Evolutionary conservation across 768 basidiomycete species (phyloP), one percentile per base, ranked within the genome.

Genomic region (Mycena capillaripes): DNA sequence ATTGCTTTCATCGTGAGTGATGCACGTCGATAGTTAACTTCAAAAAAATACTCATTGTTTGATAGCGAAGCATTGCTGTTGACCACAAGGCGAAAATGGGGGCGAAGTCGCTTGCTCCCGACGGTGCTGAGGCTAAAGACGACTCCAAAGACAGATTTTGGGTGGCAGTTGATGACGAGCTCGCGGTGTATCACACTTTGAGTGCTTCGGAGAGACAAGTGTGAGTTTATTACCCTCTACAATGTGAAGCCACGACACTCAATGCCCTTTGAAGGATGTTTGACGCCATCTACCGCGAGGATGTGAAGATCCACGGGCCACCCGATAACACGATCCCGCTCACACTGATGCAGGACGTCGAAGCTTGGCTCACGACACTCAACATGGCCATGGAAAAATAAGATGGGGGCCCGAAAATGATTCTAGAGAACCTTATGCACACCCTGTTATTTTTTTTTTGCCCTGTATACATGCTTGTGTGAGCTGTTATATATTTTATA

Each of bases 301-400:
- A 66, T 29, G 2, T 57, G n/a, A 12, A 11, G 8, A 3, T 2
- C 1, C 16, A 66, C 21, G 64, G 64, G 2, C 4, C 2, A 0
- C 25, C 52, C n/a, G 53, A 66, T 29, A 25, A 16, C 14, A 17
- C 5, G 4, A 30, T 66, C 17, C 40, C 64, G 0, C 5, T 66
- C 64, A 66, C 64, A 2, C 0, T 17, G 21, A 27, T 32, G 29
- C 14, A 46, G 4, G 30, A 66, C 10, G 7, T 66, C 10, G 64
- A 66, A 1, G 42, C 12, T 0, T 66, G 64, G 64, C 40, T 66
- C 23, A 23, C 11, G 1, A 56, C 52, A 0, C 10, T 66, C 1
- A 57, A 57, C n/a, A 19, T 3, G 52, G 55, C 64, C 27, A 66
- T 56, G 64, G 53, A 56, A n/a, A 44, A 21, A 19, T 55, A 36